Conservation (phyloP, 306 rosid genomes). For the Amphicarpaea edgeworthii region DNA sequence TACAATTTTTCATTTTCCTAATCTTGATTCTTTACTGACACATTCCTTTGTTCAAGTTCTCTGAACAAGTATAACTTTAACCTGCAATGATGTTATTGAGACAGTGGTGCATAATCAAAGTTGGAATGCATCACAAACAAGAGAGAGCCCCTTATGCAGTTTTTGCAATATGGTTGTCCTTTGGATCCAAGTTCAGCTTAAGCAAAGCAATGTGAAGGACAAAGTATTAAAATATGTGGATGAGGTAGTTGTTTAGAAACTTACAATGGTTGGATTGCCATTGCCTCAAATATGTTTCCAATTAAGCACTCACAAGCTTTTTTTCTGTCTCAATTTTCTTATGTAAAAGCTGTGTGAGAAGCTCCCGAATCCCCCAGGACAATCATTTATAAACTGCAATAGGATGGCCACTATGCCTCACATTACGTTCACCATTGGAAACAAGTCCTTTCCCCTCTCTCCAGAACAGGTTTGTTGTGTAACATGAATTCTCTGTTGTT, state of each 20-base stretch:
- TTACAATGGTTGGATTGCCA: too few species aligned
- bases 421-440: slow-evolving; percentile 65
- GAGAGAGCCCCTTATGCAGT: slow-evolving; percentile 59
- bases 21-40: slow-evolving; percentile 18
- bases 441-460: slow-evolving; percentile 66
- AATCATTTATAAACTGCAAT: slow-evolving; percentile 65
- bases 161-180: slow-evolving; percentile 72
- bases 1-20: slow-evolving; percentile 44
- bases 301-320: too few species aligned
- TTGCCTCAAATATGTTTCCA: too few species aligned
- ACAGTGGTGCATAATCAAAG: slow-evolving; percentile 59
- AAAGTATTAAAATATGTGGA: too few species aligned
- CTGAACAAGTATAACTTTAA: slow-evolving; percentile 39
- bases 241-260: neutral
- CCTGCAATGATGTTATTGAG: slow-evolving; percentile 65
- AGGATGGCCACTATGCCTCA: slow-evolving; percentile 58
- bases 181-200: slow-evolving; percentile 67
- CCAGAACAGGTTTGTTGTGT: slow-evolving; percentile 66
- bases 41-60: slow-evolving; percentile 22
- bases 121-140: slow-evolving; percentile 39
- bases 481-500: slow-evolving; percentile 15
- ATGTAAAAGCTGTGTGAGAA: slow-evolving; percentile 66
- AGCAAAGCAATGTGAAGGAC: too few species aligned
- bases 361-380: slow-evolving; percentile 71
- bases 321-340: slow-evolving; percentile 14